These are phyloP conservation scores for Tuber aestivum DNA, from an alignment of 495 filamentous ascomycete species.

Conservation along the genomic window DNA sequence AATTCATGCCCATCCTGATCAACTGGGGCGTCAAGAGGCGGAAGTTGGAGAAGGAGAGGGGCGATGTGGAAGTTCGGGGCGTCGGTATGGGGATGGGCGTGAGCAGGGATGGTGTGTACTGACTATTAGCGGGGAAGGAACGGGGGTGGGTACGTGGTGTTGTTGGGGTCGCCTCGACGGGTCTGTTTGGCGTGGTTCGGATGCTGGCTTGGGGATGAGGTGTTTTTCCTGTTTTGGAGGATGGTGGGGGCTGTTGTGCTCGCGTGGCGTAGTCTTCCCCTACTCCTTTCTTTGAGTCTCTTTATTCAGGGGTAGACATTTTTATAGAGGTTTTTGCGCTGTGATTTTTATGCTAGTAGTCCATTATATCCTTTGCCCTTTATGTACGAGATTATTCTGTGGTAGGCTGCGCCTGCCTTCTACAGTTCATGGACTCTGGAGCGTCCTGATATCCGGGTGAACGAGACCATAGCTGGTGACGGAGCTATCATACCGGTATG, in stretches of 20 bases:
- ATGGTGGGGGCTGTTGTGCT: background rate
- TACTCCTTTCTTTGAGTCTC: background rate
- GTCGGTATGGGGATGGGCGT: conserved; percentile 1
- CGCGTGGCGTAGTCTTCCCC: background rate
- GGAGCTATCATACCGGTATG: background rate
- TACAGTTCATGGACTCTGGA: background rate
- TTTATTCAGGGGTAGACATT: background rate
- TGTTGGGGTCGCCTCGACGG: background rate
- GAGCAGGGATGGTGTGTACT: background rate
- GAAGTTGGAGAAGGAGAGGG: background rate
- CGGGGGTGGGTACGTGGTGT: background rate
- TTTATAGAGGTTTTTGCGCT: background rate
- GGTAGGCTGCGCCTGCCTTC: background rate
- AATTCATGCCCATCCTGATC: conserved; percentile 76
- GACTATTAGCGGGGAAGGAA: background rate
- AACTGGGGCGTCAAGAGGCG: conserved; percentile 4
- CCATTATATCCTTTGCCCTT: background rate
- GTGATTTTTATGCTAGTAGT: background rate
- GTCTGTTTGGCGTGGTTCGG: background rate
- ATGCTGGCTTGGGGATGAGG: background rate
- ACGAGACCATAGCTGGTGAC: background rate
- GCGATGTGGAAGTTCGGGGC: background rate
- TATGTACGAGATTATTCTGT: background rate
- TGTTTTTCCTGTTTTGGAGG: background rate
- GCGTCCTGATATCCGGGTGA: background rate